Base-by-base conservation (phyloP, 345 rosid genomes). In the Eucalyptus leucophloia region DNA sequence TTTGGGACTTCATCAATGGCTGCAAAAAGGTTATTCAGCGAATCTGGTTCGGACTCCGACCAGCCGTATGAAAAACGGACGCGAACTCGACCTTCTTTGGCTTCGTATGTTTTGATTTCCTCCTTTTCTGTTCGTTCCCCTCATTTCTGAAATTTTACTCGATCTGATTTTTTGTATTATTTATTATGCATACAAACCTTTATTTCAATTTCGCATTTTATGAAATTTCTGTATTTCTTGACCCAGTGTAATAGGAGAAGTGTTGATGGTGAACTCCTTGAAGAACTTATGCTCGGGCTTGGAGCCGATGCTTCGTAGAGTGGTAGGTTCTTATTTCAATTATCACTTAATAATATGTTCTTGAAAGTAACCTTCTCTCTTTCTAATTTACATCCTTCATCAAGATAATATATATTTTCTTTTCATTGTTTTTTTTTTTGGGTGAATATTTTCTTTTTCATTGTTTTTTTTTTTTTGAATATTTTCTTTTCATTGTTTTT, bases 301-400 rank as follows among this genome's bases (percentile, higher is more conserved):
- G 85, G 99, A 96, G 92, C 99, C 99, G 12, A 30, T 95, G 93
- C 91, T 98, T 45, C 91, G 99, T 90, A 95, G 90, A 92, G 98
- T 97, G 96, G 99, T 98, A 95, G 86, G 94, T 49, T 10, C 8
- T 19, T 24, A 49, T 60, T n/a, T 50, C 26, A 32, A 49, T 85
- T 14, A 19, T 54, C 24, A 23, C 42, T 54, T 53, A 3, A 19
- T 51, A 24, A 32, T 51, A 51, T 50, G 30, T 51, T 58, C 18
- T 86, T 86, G 67, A n/a, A 86, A 87, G 65, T 12, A 37, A 32
- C 60, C 81, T n/a, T 34, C 54, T 65, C 82, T 42, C 67, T 56
- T 87, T 60, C 34, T 42, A 58, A 60, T 21, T 26, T 47, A 37
- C 69, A 45, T 62, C 50, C 42, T 28, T 47, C 47, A 30, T 86